phyloP scores from a whole-genome alignment of 2,329 filamentous ascomycete genomes.

The Fonsecaea monophora region DNA sequence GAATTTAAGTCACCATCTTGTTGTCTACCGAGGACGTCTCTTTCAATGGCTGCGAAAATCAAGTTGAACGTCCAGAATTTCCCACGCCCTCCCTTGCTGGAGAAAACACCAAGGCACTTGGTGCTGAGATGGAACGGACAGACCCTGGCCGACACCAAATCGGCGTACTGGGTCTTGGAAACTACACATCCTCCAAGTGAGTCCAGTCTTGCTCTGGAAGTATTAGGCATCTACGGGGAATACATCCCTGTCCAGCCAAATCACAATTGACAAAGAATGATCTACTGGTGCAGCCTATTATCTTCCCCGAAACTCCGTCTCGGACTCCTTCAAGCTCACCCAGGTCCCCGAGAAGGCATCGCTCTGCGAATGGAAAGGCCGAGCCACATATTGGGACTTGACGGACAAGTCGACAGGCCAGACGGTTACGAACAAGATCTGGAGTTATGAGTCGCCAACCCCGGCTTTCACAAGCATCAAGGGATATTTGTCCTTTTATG shows the following conservation, averaged over 20 bases:
- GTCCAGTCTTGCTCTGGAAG: conserved; percentile 26
- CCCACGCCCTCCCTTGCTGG: conserved; percentile 64
- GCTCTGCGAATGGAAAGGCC: conserved; percentile 68
- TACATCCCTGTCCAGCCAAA: not conserved
- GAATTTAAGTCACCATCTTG: not conserved
- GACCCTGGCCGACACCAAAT: conserved; percentile 64
- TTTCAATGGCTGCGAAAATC: conserved; percentile 35
- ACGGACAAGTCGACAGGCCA: conserved; percentile 48
- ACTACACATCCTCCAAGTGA: conserved; percentile 67
- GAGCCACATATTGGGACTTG: conserved; percentile 64
- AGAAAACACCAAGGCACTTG: conserved; percentile 61
- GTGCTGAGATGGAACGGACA: conserved; percentile 63
- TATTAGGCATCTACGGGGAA: not conserved
- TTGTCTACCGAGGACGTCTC: not conserved
- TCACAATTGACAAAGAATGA: not conserved
- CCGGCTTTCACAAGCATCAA: conserved; percentile 60
- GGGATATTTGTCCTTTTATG: conserved; percentile 66
- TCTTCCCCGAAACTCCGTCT: conserved; percentile 60
- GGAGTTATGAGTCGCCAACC: conserved; percentile 65
- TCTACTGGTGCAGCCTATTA: conserved; percentile 61
- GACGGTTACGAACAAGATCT: conserved; percentile 60
- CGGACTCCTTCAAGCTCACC: conserved; percentile 48
- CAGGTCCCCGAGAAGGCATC: conserved; percentile 54
- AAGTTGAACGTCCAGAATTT: conserved; percentile 44
- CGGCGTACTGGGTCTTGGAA: conserved; percentile 68